Evolutionary conservation across 2,329 filamentous ascomycete species (phyloP).

Genomic region (Colletotrichum sp.): DNA sequence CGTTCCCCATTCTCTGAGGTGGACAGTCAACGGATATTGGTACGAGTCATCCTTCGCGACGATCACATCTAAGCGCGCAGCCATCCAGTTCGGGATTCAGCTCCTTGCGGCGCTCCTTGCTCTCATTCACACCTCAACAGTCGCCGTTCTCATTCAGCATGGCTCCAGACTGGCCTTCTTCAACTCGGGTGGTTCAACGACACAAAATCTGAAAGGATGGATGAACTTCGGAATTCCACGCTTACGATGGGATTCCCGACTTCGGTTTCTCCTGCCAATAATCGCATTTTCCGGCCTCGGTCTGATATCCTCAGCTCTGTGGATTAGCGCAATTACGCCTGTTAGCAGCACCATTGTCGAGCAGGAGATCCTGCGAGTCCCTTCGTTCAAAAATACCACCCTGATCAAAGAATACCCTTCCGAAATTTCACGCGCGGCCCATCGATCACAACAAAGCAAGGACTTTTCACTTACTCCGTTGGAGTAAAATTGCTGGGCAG

Average conservation of each 20-base stretch:
- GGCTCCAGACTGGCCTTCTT: slow-evolving; percentile 1
- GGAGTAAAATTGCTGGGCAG: slow-evolving; percentile 25
- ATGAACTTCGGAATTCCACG: neutral
- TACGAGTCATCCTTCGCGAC: slow-evolving; percentile 1
- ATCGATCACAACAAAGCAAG: slow-evolving; percentile 20
- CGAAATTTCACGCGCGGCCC: slow-evolving; percentile 21
- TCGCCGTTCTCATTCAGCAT: slow-evolving; percentile 3
- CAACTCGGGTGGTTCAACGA: neutral
- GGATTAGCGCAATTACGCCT: slow-evolving; percentile 27
- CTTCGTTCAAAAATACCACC: slow-evolving; percentile 22
- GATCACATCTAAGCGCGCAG: neutral
- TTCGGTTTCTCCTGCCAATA: neutral
- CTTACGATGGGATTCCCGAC: neutral
- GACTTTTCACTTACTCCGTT: slow-evolving; percentile 29
- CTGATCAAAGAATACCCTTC: slow-evolving; percentile 28
- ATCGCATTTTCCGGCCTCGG: neutral
- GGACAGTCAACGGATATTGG: slow-evolving; percentile 1
- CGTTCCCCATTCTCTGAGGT: neutral
- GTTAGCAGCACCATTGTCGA: slow-evolving; percentile 17
- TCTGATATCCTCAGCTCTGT: slow-evolving; percentile 14
- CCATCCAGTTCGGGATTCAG: neutral
- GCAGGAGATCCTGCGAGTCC: slow-evolving; percentile 22
- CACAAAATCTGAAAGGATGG: neutral
- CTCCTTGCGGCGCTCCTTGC: neutral
- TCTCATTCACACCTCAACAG: neutral